Conservation (phyloP, 345 rosid species). For the Isatis tinctoria region DNA sequence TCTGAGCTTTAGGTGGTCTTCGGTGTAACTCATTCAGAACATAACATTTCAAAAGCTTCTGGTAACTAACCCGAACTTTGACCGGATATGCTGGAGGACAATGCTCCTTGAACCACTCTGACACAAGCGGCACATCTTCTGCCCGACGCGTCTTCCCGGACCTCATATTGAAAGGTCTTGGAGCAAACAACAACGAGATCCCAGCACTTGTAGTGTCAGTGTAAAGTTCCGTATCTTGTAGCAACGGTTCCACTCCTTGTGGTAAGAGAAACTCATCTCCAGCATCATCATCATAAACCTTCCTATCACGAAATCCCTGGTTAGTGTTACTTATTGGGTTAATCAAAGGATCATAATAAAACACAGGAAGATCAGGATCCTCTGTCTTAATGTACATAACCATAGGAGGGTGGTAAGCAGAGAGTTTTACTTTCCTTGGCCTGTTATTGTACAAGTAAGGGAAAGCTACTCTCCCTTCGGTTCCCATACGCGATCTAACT, state of each 20-base stretch:
- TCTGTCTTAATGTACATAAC: constrained; percentile 82
- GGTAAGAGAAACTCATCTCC: constrained; percentile 70
- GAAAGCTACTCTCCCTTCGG: constrained; percentile 75
- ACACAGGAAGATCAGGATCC: constrained; percentile 91
- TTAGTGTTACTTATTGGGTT: constrained; percentile 61
- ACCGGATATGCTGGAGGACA: constrained; percentile 90
- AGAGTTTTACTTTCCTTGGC: constrained; percentile 78
- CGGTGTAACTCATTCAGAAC: constrained; percentile 86
- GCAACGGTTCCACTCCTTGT: constrained; percentile 73
- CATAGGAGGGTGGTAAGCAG: constrained; percentile 86
- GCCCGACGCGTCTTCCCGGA: constrained; percentile 83
- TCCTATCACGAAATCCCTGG: constrained; percentile 58
- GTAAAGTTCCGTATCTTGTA: constrained; percentile 65
- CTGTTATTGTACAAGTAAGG: constrained; percentile 84
- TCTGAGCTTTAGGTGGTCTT: constrained; percentile 90
- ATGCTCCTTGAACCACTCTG: constrained; percentile 97
- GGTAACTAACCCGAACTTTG: constrained; percentile 90
- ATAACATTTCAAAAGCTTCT: constrained; percentile 77
- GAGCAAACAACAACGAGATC: constrained; percentile 70
- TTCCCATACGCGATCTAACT: constrained; percentile 70
- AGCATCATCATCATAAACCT: constrained; percentile 56
- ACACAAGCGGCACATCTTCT: constrained; percentile 89
- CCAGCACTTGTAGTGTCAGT: constrained; percentile 91
- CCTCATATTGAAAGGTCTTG: constrained; percentile 87
- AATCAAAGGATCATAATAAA: constrained; percentile 82